phyloP scores from a whole-genome alignment of 2,329 filamentous ascomycete genomes.

The Diatrype stigma region DNA sequence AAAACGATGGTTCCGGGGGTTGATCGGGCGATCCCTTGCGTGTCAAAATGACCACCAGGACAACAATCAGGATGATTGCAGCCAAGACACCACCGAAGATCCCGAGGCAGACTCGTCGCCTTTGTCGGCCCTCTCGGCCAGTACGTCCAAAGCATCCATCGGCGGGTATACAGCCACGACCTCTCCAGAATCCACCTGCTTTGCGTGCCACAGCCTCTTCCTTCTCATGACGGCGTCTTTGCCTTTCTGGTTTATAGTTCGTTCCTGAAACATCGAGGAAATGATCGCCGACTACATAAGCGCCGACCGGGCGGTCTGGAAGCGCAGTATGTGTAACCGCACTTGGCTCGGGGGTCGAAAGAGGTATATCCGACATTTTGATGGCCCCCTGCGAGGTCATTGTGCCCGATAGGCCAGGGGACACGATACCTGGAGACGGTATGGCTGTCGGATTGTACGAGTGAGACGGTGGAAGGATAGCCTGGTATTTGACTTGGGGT shows the following conservation, averaged over 20 bases:
- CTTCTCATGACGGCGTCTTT: conserved; percentile 57
- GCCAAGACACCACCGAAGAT: conserved; percentile 47
- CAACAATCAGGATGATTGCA: conserved; percentile 53
- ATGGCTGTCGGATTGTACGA: conserved; percentile 43
- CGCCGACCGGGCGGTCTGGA: conserved; percentile 40
- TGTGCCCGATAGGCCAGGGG: conserved; percentile 56
- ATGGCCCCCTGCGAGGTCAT: conserved; percentile 62
- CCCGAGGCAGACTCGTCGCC: conserved; percentile 55
- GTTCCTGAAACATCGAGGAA: conserved; percentile 36
- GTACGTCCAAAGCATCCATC: conserved; percentile 62
- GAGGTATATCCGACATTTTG: conserved; percentile 54
- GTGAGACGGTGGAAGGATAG: conserved; percentile 55
- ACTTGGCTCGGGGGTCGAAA: conserved; percentile 37
- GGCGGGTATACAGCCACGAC: conserved; percentile 58
- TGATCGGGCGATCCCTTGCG: conserved; percentile 27
- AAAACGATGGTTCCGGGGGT: conserved; percentile 44
- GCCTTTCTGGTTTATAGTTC: conserved; percentile 44
- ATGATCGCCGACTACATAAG: conserved; percentile 42
- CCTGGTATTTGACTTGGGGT: conserved; percentile 47
- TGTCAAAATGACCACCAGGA: conserved; percentile 55
- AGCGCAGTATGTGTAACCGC: conserved; percentile 26
- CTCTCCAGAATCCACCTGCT: conserved; percentile 60
- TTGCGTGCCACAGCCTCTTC: conserved; percentile 59
- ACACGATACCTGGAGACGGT: conserved; percentile 57
- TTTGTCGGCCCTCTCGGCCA: conserved; percentile 60